Percentiles rank a stretch among this genome's conserved stretches.
These are phyloP conservation scores for Carex myosuroides DNA, from an alignment of 176 grass and related monocot species.

Conservation along the genomic window DNA sequence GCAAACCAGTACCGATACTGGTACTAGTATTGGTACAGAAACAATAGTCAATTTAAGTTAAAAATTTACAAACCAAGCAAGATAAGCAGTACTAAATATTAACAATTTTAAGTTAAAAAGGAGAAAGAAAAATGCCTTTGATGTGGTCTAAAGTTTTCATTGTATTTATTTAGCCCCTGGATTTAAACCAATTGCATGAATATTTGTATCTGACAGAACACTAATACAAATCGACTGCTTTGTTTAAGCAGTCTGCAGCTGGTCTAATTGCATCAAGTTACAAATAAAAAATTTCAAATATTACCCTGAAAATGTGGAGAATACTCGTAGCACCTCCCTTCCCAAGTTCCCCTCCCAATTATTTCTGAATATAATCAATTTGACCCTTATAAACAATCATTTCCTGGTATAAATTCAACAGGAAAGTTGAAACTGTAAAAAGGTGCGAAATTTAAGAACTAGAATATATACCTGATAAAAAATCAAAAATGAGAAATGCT, in stretches of 20 bases:
- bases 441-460: no score
- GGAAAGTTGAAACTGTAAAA: no score
- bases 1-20: no score
- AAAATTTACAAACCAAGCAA: neutral
- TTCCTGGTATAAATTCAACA: no score
- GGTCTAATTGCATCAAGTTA: neutral
- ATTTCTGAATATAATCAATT: neutral
- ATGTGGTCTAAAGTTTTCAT: neutral
- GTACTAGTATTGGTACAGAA: no score
- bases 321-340: neutral
- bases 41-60: no score
- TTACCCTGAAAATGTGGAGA: neutral
- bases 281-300: neutral
- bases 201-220: neutral
- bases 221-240: neutral
- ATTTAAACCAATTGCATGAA: neutral
- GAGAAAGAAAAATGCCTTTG: neutral
- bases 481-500: no score
- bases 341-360: neutral
- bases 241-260: neutral
- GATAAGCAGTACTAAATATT: neutral
- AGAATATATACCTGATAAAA: no score
- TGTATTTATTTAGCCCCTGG: neutral
- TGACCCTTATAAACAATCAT: neutral
- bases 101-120: neutral